A percentile compares a stretch with the other conserved stretches of the same genome.
Conservation (phyloP, 148 eudicot genomes). For the Persicaria maculosa region DNA sequence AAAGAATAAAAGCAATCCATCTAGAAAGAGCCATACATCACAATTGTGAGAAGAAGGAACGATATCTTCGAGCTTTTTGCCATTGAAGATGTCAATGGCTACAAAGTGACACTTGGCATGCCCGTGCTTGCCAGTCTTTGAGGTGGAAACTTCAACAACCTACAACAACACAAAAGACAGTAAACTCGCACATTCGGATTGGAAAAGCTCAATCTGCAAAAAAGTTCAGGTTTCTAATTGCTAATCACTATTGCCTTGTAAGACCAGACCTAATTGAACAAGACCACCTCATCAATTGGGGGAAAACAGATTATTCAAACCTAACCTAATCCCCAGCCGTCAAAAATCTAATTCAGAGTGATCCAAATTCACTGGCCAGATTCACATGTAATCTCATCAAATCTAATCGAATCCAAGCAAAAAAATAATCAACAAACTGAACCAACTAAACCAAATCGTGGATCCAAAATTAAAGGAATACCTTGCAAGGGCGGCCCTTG, state of each 20-base stretch:
- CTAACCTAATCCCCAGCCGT: background rate
- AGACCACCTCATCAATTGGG: background rate
- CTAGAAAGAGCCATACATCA: slow-evolving; percentile 34
- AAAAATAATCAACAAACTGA: background rate
- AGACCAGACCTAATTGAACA: background rate
- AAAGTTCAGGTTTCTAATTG: background rate
- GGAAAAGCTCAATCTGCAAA: background rate
- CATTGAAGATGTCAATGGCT: slow-evolving; percentile 70
- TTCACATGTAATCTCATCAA: too few relatives aligned
- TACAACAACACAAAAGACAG: slow-evolving; percentile 12
- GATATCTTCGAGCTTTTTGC: slow-evolving; percentile 74
- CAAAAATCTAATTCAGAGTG: background rate
- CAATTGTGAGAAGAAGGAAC: slow-evolving; percentile 78
- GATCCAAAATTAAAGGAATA: background rate
- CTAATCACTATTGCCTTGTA: background rate
- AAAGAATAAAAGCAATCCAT: background rate
- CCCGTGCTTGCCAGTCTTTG: slow-evolving; percentile 87
- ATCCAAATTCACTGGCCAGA: background rate
- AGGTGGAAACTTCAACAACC: slow-evolving; percentile 89
- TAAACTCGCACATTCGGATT: background rate
- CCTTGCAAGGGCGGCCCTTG: slow-evolving; percentile 53
- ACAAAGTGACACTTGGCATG: slow-evolving; percentile 82
- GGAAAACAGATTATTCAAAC: background rate
- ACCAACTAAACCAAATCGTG: background rate
- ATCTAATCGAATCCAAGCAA: background rate